A percentile compares a stretch with the other conserved stretches of the same genome.
These are phyloP conservation scores for Lasiodiplodia sp. DNA, from an alignment of 2,329 filamentous ascomycete species.

Conservation along the genomic window DNA sequence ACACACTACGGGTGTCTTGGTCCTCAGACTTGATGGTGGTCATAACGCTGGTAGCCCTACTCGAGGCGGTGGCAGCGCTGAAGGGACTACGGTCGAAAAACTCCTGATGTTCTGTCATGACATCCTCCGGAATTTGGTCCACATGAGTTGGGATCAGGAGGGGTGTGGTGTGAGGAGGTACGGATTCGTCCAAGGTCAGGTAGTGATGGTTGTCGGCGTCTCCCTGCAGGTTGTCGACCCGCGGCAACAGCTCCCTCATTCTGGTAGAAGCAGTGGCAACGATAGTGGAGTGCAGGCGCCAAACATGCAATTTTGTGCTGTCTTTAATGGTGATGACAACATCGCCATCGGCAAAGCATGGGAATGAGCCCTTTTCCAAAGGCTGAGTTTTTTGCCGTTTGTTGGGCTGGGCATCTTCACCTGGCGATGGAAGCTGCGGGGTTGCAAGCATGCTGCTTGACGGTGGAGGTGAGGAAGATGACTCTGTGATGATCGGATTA, in stretches of 20 bases:
- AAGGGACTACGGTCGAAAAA: neutral
- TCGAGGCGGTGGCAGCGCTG: neutral
- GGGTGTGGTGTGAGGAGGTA: neutral
- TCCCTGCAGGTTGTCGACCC: neutral
- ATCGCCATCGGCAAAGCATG: constrained; percentile 33
- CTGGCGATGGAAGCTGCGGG: neutral
- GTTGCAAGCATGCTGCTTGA: too few relatives aligned
- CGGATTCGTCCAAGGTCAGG: neutral
- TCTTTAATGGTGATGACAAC: constrained; percentile 31
- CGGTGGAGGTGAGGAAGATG: too few relatives aligned
- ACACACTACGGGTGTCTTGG: neutral
- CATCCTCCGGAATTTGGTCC: neutral
- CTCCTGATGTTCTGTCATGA: too few relatives aligned
- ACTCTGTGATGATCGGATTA: neutral
- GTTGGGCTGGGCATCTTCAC: neutral
- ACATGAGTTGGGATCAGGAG: neutral
- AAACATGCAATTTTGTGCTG: neutral
- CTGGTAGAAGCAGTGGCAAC: constrained; percentile 13
- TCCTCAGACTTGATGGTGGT: neutral
- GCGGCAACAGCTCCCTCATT: neutral
- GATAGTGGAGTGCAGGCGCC: constrained; percentile 33
- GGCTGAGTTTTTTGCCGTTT: neutral
- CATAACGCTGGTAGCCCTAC: neutral
- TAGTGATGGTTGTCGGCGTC: neutral
- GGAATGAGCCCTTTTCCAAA: constrained; percentile 23